phyloP scores from a whole-genome alignment of 495 filamentous ascomycete genomes.

The Cercophora sp. region DNA sequence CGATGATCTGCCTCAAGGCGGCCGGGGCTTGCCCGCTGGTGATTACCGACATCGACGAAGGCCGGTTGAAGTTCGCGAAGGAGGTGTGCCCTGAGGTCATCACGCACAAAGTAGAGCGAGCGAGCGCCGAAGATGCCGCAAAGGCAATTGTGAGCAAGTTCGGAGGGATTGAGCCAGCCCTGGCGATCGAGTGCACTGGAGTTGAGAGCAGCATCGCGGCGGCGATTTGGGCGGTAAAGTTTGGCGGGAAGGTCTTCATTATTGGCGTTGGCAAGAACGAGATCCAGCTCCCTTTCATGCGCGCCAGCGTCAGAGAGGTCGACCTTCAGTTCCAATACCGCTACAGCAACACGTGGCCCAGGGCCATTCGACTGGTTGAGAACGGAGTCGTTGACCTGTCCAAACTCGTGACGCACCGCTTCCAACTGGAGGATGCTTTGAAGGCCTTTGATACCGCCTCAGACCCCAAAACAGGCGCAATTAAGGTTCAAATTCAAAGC shows the following conservation, averaged over 20 bases:
- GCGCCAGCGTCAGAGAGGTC: constrained; percentile 82
- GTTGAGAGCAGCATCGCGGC: constrained; percentile 83
- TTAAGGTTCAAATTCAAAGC: constrained; percentile 89
- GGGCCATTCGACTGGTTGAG: constrained; percentile 81
- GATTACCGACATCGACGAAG: constrained; percentile 89
- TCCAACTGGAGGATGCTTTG: constrained; percentile 76
- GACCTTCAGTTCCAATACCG: constrained; percentile 95
- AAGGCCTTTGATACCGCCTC: constrained; percentile 84
- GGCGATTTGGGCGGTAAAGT: constrained; percentile 83
- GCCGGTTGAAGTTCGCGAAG: constrained; percentile 77
- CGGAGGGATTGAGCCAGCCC: constrained; percentile 67
- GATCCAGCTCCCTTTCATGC: constrained; percentile 92
- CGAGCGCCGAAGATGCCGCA: constrained; percentile 66
- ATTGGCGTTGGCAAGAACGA: constrained; percentile 92
- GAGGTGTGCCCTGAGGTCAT: constrained; percentile 65
- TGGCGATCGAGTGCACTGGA: constrained; percentile 86
- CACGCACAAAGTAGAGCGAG: constrained; percentile 71
- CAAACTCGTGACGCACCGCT: constrained; percentile 84
- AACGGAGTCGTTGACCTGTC: constrained; percentile 75
- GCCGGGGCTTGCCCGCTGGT: constrained; percentile 83
- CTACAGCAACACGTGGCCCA: constrained; percentile 92
- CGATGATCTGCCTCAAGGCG: constrained; percentile 72
- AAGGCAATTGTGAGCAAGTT: constrained; percentile 60
- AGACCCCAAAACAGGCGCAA: constrained; percentile 85
- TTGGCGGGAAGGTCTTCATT: constrained; percentile 90